Base-by-base conservation (phyloP, 768 basidiomycete genomes). In the Boletus coccyginus region DNA sequence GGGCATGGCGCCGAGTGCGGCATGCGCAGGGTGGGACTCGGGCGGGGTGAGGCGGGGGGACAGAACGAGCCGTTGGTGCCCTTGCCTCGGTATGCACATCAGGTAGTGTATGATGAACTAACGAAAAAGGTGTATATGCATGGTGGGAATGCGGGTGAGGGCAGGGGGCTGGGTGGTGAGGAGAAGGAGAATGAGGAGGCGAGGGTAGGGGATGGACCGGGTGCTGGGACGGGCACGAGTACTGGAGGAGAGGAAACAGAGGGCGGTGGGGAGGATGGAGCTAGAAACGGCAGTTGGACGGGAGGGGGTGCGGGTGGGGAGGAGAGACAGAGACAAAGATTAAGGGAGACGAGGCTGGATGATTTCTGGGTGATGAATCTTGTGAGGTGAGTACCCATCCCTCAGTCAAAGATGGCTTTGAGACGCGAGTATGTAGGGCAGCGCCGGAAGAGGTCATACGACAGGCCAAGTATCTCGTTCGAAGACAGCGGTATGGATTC, bases 361-460 rank as follows among this genome's bases (percentile, higher is more conserved):
- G 90, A 92, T 68, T 85, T 93, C 58, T 93, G 91, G 90, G 78
- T 75, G 68, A 87, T 91, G 85, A 75, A 73, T 36, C 66, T 92
- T 36, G 67, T 78, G 59, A 81, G 89, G 90, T 90, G 55, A 36
- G 80, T 46, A 2, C 13, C 1, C 35, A 24, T 16, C 3, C 39
- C 29, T 29, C 4, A 6, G 21, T 8, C 11, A 1, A 33, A 19
- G 36, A 19, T n/a, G 9, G 13, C 31, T 24, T 61, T 32, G 0
- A 46, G 33, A 55, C 21, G 36, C 1, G 4, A 27, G 27, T 27
- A 5, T 7, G 6, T 47, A 92, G 90, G 62, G 81, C 84, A n/a
- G 76, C 75, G 5, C 71, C 80, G 2, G 81, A 82, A 45, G 87
- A 87, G 59, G 76, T 90, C 8, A 75, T 88, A 44, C 81, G 90